Conservation (phyloP, 768 basidiomycete genomes). For the Gymnopilus dilepis region DNA sequence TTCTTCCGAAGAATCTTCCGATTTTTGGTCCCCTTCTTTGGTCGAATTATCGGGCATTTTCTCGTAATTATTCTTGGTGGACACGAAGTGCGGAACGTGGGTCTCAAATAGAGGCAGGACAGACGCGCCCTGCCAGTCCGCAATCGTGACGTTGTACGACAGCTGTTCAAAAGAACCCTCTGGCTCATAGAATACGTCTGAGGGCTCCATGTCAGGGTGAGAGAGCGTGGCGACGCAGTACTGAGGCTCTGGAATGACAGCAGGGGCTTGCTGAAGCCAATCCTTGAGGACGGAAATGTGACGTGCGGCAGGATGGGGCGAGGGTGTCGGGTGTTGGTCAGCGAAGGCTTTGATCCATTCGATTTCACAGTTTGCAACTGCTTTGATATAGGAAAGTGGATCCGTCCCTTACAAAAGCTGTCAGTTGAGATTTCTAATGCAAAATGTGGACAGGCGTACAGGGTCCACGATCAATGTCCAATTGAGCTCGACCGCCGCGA, state of each 20-base stretch:
- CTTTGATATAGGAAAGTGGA: constrained; percentile 7
- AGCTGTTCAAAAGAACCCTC: background rate
- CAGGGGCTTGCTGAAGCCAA: background rate
- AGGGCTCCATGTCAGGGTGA: constrained; percentile 10
- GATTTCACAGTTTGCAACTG: constrained; percentile 15
- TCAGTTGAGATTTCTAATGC: background rate
- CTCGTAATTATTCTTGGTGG: constrained; percentile 4
- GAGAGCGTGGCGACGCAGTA: constrained; percentile 1
- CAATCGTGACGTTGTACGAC: background rate
- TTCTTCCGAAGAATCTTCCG: background rate
- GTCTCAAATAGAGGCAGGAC: constrained; percentile 14
- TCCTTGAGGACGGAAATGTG: constrained; percentile 8
- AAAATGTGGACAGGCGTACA: background rate
- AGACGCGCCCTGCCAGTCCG: constrained; percentile 17
- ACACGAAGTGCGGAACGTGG: constrained; percentile 1
- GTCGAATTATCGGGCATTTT: background rate
- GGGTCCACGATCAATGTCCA: constrained; percentile 15
- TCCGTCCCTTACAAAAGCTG: constrained; percentile 4
- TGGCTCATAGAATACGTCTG: constrained; percentile 5
- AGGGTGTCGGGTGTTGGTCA: background rate
- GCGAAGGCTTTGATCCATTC: constrained; percentile 11
- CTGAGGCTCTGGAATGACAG: background rate
- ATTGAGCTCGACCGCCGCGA: constrained; percentile 4
- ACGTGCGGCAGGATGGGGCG: background rate
- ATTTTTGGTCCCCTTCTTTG: too few species aligned